Base-by-base conservation (phyloP, 208 protist species). In the Crithidia thermophila region DNA sequence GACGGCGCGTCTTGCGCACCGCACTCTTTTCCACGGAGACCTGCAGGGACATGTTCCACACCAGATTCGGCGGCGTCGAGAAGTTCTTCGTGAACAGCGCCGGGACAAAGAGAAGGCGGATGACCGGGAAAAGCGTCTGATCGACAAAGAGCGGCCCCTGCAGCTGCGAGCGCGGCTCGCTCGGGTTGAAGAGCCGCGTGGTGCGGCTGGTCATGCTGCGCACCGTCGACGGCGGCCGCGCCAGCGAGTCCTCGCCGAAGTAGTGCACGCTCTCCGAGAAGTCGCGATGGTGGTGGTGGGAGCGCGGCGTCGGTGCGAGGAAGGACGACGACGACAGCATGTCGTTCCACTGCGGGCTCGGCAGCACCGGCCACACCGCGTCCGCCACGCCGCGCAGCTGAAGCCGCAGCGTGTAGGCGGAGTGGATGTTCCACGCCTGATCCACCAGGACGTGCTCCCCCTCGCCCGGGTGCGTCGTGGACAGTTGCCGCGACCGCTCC, bases 31-130 rank as follows among this genome's bases (percentile, higher is more conserved):
- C 51, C 23, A 75, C 60, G 0, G 59, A 23, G 3, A 75, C 28
- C 27, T 75, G 69, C 27, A 75, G 10, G n/a, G 60, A 49, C 60
- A 64, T 75, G 59, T 67, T 63, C 45, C 60, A 40, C 18, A 75
- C 8, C 21, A 75, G 10, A 33, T 30, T 49, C 16, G 51, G 46
- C 27, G 36, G 31, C 3, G 53, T 62, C 1, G 33, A 27, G 31
- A 64, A 49, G 31, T 16, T 28, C 45, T 40, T 47, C n/a, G 59
- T 63, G 69, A 59, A 75, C 21, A 68, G 69, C 60, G 61, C 40
- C 34, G 60, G 60, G 25, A 64, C 53, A 52, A 75, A 62, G 34
- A 68, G 30, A 49, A 68, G 57, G 51, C 69, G 69, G 23, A 75
- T 49, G 21, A 75, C 39, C 0, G 69, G 69, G 25, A 75, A 75